Evolutionary conservation across 2,329 filamentous ascomycete species (phyloP), one percentile per base, ranked within the genome.

Genomic region (Fusarium begoniae): DNA sequence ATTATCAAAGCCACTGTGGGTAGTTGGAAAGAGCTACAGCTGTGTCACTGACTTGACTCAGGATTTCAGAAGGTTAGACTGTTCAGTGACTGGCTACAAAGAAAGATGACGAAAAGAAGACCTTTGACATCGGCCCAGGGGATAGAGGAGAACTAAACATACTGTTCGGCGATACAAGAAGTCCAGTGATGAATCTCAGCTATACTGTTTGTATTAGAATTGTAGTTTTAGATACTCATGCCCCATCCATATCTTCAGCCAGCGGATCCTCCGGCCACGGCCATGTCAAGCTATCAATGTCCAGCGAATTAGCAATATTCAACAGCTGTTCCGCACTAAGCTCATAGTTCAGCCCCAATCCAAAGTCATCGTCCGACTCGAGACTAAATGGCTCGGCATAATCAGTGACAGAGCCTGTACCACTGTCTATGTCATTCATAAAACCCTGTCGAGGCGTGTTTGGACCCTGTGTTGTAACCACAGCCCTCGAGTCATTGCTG

Each of bases 271-370:
- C 57, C 5, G 74, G 72, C 57, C 75, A 65, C 9, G 74, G 74
- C 74, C 74, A 76, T 5, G 62, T 61, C 61, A 76, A 57, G 15
- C 72, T 76, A 15, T 76, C 72, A n/a, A 76, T 41, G 35, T 76
- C 72, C 15, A 76, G 30, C 1, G 72, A 73, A 47, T 76, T 70
- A 5, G 74, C 74, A 24, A 76, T 51, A 8, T 75, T 62, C 40
- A 76, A 51, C 17, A 76, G 30, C 37, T 76, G 74, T 24, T 76
- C 74, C 5, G 74, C 72, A 53, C 61, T 71, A 6, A 76, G 74
- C 17, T 73, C 74, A 40, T 74, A 73, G 37, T 68, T 74, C 17
- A 76, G 17, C 3, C 60, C 58, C n/a, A 62, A 13, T 4, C 67
- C 67, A 26, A 72, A 58, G 2, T 72, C 71, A 11, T 74, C 62